Evolutionary conservation across 2,329 filamentous ascomycete genomes (phyloP).

Genomic region (Diaporthe ampelina): DNA sequence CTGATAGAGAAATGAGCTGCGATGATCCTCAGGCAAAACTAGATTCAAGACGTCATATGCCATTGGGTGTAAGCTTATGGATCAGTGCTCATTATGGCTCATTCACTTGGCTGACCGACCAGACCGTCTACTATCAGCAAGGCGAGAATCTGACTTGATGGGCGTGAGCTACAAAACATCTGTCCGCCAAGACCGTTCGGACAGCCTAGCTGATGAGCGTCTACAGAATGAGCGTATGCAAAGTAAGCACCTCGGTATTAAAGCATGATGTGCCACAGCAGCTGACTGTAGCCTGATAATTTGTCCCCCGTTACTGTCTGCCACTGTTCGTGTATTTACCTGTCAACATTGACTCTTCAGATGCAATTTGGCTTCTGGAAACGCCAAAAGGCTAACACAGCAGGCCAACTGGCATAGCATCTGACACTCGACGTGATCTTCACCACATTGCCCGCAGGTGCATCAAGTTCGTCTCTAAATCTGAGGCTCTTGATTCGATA

Average conservation of each 20-base stretch:
- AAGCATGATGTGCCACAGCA: background rate
- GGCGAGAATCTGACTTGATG: no score
- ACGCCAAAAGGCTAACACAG: background rate
- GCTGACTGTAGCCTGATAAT: background rate
- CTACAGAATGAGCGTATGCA: background rate
- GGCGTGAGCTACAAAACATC: conserved; percentile 1
- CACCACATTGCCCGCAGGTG: no score
- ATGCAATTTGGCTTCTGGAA: background rate
- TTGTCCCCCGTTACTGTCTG: fast-evolving
- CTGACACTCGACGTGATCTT: background rate
- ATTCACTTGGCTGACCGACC: background rate
- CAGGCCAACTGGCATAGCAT: background rate
- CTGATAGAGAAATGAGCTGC: background rate
- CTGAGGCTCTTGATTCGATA: no score
- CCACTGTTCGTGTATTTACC: background rate
- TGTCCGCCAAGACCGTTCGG: background rate
- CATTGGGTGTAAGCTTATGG: background rate
- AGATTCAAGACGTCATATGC: background rate
- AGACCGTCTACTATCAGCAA: background rate
- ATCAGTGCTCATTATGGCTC: conserved; percentile 12
- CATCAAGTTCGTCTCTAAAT: no score
- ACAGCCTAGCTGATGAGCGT: background rate
- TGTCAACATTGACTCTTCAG: background rate
- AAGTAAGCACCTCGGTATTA: no score
- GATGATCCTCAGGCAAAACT: background rate